Base-by-base conservation (phyloP, 2,329 filamentous ascomycete species). In the Aspergillus melleus region DNA sequence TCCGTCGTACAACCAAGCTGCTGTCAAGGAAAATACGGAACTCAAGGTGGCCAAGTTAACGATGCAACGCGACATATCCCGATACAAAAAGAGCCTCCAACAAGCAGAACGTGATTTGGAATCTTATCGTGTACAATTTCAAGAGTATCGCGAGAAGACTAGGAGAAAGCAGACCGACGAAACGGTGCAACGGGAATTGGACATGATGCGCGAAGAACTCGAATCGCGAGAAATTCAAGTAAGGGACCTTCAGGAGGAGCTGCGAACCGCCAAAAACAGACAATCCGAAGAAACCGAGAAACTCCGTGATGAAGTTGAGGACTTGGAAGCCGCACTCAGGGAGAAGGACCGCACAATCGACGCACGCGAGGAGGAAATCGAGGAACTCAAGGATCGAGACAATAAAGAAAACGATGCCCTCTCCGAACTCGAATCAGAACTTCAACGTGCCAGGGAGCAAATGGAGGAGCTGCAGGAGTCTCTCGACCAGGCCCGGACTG, bases 1-100 rank as follows among this genome's bases (percentile, higher is more conserved):
- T 0, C 92, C 91, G 8, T 92, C 93, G 57, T 95, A 93, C 80
- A 96, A 93, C 70, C 90, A 96, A 74, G 87, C 88, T 30, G 92
- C 94, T 3, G 80, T 99, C 29, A 92, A 91, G 72, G 95, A 99
- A 77, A 99, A 99, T 72, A 96, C 95, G 4, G 93, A 96, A 66
- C 86, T 99, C 57, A 98, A 98, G 76, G 92, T 96, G 60, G 90
- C 95, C 77, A 91, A 91, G 72, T 86, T 96, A 61, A 94, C 91
- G 0, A 90, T 98, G 86, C 88, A 95, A 72, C 86, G 89, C 61
- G 95, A 99, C 68, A 83, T 99, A 19, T 87, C 90, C 66, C 88
- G 88, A 65, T 95, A 94, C 79, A 91, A 90, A 73, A 98, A 96
- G 74, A 89, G 89, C 46, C 81, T 99, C 11, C 86, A 86, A 20